phyloP scores from a whole-genome alignment of 2,329 filamentous ascomycete genomes.

The Fusarium irregulare region DNA sequence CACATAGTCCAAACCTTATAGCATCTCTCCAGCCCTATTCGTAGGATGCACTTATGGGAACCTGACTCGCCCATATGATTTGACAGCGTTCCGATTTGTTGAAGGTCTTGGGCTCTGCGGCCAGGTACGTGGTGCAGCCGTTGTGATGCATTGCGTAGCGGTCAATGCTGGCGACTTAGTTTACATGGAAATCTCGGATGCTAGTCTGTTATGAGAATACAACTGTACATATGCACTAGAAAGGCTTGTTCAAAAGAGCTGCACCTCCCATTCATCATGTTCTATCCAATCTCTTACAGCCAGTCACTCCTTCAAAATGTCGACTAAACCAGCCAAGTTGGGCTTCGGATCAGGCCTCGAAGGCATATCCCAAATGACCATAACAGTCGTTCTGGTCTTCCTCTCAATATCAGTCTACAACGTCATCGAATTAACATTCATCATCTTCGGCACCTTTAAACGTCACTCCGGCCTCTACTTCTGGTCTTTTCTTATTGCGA shows the following conservation, averaged over 20 bases:
- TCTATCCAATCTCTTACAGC: background rate
- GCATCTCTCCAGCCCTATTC: background rate
- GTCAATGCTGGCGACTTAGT: background rate
- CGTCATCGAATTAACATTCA: constrained; percentile 51
- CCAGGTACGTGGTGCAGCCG: constrained; percentile 1
- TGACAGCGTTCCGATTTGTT: constrained; percentile 8
- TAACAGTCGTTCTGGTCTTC: constrained; percentile 48
- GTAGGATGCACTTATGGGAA: background rate
- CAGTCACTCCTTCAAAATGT: background rate
- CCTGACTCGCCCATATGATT: background rate
- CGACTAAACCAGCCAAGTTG: constrained; percentile 1
- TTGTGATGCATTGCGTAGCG: constrained; percentile 20
- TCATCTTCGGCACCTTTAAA: constrained; percentile 53
- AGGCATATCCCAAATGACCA: constrained; percentile 32
- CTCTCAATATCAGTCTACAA: constrained; percentile 51
- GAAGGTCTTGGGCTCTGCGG: background rate
- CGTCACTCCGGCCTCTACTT: constrained; percentile 53
- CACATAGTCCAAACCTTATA: background rate
- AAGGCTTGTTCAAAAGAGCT: background rate
- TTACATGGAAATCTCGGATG: background rate
- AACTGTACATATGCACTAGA: background rate
- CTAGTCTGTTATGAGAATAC: background rate
- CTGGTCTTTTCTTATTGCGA: constrained; percentile 53
- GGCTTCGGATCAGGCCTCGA: constrained; percentile 43
- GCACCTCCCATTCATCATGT: background rate